Conservation (phyloP, 441 rosid species). For the Pelargonium myrrhifolium region DNA sequence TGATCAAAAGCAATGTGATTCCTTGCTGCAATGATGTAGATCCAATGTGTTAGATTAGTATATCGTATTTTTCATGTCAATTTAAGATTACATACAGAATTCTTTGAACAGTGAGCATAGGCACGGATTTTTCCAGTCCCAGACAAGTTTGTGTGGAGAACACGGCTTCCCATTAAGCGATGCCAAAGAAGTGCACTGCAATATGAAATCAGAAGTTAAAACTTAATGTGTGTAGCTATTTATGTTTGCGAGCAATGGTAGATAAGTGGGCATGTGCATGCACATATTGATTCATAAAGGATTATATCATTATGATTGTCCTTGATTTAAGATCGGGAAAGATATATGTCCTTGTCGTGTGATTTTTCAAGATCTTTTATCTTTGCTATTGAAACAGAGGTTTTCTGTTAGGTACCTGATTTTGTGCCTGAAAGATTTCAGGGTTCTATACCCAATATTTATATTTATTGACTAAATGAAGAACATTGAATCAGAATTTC, state of each 20-base stretch:
- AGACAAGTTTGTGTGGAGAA: slow-evolving; percentile 51
- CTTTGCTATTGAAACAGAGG: no score
- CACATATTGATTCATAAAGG: background rate
- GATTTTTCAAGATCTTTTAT: no score
- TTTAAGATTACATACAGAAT: slow-evolving; percentile 40
- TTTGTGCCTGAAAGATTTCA: background rate
- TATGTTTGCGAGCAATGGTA: no score
- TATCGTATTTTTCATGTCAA: background rate
- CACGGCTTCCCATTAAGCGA: slow-evolving; percentile 68
- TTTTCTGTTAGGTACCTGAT: no score
- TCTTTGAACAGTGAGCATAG: slow-evolving; percentile 75
- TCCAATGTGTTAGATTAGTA: slow-evolving; percentile 16
- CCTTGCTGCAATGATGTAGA: slow-evolving; percentile 52
- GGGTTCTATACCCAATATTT: background rate
- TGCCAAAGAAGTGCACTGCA: slow-evolving; percentile 91
- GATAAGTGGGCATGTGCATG: no score
- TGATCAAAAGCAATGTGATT: slow-evolving; percentile 57
- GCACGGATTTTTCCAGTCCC: slow-evolving; percentile 61
- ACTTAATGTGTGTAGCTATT: no score
- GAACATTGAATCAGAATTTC: background rate
- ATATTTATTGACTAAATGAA: background rate
- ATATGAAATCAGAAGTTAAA: slow-evolving; percentile 1
- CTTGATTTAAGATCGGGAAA: background rate
- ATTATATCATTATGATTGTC: background rate
- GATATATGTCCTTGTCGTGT: no score